Percentiles rank a stretch among this genome's conserved stretches.
These are phyloP conservation scores for Pseudocercospora macadamiae DNA, from an alignment of 2,329 filamentous ascomycete species.

Conservation along the genomic window DNA sequence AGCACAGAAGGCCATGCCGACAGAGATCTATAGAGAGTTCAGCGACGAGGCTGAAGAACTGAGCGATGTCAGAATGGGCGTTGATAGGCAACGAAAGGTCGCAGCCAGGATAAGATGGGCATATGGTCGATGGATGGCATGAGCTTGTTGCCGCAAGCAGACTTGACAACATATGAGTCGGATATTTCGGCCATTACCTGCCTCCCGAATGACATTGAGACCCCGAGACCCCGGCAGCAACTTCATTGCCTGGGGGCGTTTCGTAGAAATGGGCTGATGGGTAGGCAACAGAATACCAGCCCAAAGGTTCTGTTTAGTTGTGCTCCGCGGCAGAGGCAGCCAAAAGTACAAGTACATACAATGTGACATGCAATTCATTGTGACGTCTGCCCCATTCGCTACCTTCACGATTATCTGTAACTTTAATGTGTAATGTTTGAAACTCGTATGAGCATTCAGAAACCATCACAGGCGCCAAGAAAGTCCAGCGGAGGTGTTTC, in stretches of 20 bases:
- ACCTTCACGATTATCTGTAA: background rate
- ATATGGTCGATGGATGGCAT: conserved; percentile 71
- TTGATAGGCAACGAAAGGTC: conserved; percentile 76
- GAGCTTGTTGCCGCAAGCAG: background rate
- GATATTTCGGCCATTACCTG: background rate
- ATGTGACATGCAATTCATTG: background rate
- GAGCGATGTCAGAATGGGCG: conserved; percentile 74
- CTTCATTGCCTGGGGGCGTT: too few species aligned
- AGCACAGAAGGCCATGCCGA: conserved; percentile 69
- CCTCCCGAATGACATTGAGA: too few species aligned
- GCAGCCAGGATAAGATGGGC: conserved; percentile 87
- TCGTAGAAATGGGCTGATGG: conserved; percentile 1
- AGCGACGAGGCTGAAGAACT: conserved; percentile 85
- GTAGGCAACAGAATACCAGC: conserved; percentile 13
- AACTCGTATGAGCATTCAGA: background rate
- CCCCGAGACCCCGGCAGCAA: too few species aligned
- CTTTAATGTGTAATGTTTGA: background rate
- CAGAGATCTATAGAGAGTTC: conserved; percentile 79
- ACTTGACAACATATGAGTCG: background rate
- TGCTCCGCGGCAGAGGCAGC: background rate
- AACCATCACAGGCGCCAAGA: background rate
- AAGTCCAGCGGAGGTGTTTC: background rate
- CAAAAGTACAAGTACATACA: background rate
- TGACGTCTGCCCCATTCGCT: background rate
- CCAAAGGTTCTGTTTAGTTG: too few species aligned